Evolutionary conservation across 495 filamentous ascomycete genomes (phyloP), one percentile per base, ranked within the genome.

Genomic region (Pyrenopolyporus hunteri): DNA sequence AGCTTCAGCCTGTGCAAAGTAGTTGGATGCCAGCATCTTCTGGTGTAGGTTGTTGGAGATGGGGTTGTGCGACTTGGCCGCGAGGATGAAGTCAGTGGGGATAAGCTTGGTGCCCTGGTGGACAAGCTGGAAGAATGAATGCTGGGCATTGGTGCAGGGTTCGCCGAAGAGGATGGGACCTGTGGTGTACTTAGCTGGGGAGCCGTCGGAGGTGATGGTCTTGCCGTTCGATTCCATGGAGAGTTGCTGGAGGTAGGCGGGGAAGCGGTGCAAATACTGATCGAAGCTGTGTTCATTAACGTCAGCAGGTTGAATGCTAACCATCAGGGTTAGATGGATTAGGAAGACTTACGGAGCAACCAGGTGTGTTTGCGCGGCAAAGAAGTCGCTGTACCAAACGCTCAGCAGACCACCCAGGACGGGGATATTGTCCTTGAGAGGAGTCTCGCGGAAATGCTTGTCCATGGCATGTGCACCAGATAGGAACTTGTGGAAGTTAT

Each of bases 211-310:
- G 58, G 94, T 96, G 74, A 98, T 91, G 51, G 91, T 90, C 83
- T 98, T 98, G 68, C 94, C 94, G 77, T 98, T 98, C 67, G 95
- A 98, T 80, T 98, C 94, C 94, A 98, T 98, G 62, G 92, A 98
- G 42, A 98, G 83, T 76, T 98, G 94, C 78, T 98, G 94, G 25
- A 98, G 89, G 79, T 98, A 98, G 59, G 94, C 94, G 11, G 94
- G 92, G 89, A 98, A 98, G 51, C 94, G 90, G 83, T 96, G 91
- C 68, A 98, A 86, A 79, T 98, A 98, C 78, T 98, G 94, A 78
- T 98, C 94, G 77, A 98, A 98, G 64, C 85, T 88, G 58, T 20
- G n/a, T n/a, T n/a, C n/a, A 31, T 11, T 8, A 1, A 48, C 33
- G 63, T 71, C 13, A 76, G 45, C 31, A 57, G 46, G 28, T 11